Percentiles rank a stretch among this genome's conserved stretches.
Evolutionary conservation across 2,329 filamentous ascomycete genomes (phyloP).

Genomic region (Ophiostoma ulmi): DNA sequence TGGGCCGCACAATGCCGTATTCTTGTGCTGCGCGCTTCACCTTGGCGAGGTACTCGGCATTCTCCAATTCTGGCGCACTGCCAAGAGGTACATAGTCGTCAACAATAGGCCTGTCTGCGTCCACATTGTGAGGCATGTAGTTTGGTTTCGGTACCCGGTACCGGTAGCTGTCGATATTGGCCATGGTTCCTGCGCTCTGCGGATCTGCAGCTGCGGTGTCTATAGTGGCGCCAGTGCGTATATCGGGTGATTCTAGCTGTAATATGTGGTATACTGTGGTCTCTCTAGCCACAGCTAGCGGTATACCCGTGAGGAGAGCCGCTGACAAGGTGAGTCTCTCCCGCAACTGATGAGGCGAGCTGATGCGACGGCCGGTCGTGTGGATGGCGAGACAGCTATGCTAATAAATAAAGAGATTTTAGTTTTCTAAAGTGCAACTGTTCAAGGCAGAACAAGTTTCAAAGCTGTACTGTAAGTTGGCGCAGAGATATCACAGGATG

Average conservation of each 20-base stretch:
- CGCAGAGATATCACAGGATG: neutral
- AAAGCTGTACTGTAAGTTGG: neutral
- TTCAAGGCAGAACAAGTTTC: neutral
- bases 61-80: constrained; percentile 48
- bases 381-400: neutral
- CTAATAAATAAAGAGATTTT: no score
- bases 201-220: constrained; percentile 28
- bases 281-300: neutral
- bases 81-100: constrained; percentile 51
- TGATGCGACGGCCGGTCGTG: neutral
- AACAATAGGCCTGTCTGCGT: constrained; percentile 47
- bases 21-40: constrained; percentile 53
- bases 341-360: neutral
- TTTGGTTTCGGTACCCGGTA: constrained; percentile 55
- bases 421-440: neutral
- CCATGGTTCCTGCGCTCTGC: neutral
- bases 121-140: constrained; percentile 53
- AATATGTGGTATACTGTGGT: neutral
- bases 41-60: constrained; percentile 53
- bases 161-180: constrained; percentile 44
- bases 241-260: neutral
- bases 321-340: neutral
- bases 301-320: neutral
- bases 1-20: constrained; percentile 70
- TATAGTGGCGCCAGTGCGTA: neutral